These are phyloP conservation scores for Triticum dicoccoides DNA, from an alignment of 176 grass and related monocot genomes.

Conservation along the genomic window DNA sequence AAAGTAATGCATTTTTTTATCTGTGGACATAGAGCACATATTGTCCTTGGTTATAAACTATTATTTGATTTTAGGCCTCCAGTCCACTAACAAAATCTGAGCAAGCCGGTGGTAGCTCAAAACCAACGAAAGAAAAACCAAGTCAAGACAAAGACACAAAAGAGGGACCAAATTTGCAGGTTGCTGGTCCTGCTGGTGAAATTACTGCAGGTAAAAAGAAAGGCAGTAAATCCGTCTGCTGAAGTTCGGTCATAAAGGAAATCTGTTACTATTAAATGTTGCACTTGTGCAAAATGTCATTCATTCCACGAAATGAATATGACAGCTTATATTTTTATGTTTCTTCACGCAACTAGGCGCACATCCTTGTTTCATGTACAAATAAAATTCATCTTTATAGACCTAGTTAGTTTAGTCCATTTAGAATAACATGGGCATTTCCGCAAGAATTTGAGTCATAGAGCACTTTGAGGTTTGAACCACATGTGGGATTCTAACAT, in stretches of 20 bases:
- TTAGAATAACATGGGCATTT: background rate
- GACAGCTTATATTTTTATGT: background rate
- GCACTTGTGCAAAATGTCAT: conserved; percentile 10
- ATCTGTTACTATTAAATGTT: background rate
- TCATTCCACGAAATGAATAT: background rate
- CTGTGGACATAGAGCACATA: background rate
- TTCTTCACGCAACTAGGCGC: background rate
- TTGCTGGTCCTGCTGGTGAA: conserved; percentile 80
- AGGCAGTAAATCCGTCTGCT: background rate
- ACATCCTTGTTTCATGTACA: background rate
- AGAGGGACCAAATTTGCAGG: conserved; percentile 73
- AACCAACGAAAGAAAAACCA: conserved; percentile 81
- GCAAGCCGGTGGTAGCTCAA: conserved; percentile 54
- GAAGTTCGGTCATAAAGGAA: conserved; percentile 16
- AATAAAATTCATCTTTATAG: background rate
- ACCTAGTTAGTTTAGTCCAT: background rate
- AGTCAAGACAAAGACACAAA: conserved; percentile 72
- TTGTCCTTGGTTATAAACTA: conserved; percentile 22
- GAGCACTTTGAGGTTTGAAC: background rate
- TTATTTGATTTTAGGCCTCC: conserved; percentile 52
- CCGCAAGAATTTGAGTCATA: background rate
- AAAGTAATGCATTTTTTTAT: background rate
- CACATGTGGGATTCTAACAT: background rate
- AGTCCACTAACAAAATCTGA: conserved; percentile 69
- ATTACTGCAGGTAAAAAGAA: conserved; percentile 76